These are phyloP conservation scores for Tolypocladium tropicale DNA, from an alignment of 2,329 filamentous ascomycete genomes.

Conservation along the genomic window DNA sequence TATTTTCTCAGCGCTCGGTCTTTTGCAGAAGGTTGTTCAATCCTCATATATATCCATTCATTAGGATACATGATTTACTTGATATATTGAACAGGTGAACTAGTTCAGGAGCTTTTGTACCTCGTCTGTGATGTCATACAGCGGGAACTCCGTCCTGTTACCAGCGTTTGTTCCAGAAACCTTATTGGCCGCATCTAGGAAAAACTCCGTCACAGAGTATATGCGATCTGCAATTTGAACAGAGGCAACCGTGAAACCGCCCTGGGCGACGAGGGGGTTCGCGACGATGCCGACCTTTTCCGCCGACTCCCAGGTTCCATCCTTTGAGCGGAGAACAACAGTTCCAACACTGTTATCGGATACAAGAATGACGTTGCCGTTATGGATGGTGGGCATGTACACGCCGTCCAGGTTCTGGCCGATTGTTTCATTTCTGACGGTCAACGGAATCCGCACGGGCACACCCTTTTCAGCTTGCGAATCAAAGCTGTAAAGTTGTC, in stretches of 20 bases:
- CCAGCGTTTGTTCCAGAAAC: background rate
- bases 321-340: slow-evolving; percentile 22
- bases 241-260: slow-evolving; percentile 6
- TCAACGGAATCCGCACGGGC: background rate
- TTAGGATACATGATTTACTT: too few species aligned
- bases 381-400: slow-evolving; percentile 22
- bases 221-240: slow-evolving; percentile 6
- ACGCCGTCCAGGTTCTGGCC: slow-evolving; percentile 15
- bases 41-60: too few species aligned
- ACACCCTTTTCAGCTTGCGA: slow-evolving; percentile 3
- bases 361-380: slow-evolving; percentile 21
- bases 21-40: too few species aligned
- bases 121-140: background rate
- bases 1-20: too few species aligned
- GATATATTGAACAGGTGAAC: background rate
- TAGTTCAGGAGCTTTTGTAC: background rate
- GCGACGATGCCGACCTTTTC: slow-evolving; percentile 22
- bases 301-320: slow-evolving; percentile 22
- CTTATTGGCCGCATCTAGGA: background rate
- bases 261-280: slow-evolving; percentile 7
- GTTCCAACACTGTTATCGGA: slow-evolving; percentile 20
- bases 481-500: slow-evolving; percentile 25
- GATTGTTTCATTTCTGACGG: background rate
- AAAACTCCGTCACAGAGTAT: background rate
- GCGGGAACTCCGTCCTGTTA: background rate